Evolutionary conservation across 2,329 filamentous ascomycete genomes (phyloP).

Genomic region (Xylaria sp.): DNA sequence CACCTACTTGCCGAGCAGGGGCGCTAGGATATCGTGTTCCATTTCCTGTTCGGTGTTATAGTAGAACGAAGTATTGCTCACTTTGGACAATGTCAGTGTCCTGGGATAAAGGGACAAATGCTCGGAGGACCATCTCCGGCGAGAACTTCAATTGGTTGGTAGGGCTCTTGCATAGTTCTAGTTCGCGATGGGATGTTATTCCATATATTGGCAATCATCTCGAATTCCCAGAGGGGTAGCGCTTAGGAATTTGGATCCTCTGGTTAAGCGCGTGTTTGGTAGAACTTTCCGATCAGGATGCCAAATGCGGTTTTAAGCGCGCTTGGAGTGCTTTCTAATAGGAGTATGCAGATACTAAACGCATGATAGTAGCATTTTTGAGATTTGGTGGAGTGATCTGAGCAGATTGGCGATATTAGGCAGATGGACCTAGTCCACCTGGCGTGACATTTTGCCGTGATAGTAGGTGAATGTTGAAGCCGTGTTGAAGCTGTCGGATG

Average conservation of each 20-base stretch:
- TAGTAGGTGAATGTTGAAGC: background rate
- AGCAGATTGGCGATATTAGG: slow-evolving; percentile 1
- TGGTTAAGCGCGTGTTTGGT: slow-evolving; percentile 21
- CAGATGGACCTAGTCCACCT: background rate
- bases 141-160: slow-evolving; percentile 19
- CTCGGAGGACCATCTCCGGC: slow-evolving; percentile 36
- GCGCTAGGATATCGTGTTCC: slow-evolving; percentile 20
- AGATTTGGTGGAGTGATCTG: slow-evolving; percentile 1
- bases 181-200: slow-evolving; percentile 3
- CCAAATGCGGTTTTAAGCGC: slow-evolving; percentile 20
- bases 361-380: slow-evolving; percentile 12
- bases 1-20: slow-evolving; percentile 25
- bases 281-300: background rate
- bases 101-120: slow-evolving; percentile 24
- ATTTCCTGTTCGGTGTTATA: slow-evolving; percentile 2
- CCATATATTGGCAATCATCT: slow-evolving; percentile 21
- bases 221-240: slow-evolving; percentile 8
- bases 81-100: slow-evolving; percentile 17
- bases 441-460: slow-evolving; percentile 11
- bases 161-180: slow-evolving; percentile 9
- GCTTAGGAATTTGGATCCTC: slow-evolving; percentile 5
- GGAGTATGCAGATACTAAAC: background rate
- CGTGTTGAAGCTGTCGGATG: background rate
- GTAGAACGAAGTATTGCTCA: slow-evolving; percentile 25
- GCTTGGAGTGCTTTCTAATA: slow-evolving; percentile 6